phyloP scores from a whole-genome alignment of 2,329 filamentous ascomycete species.

The Dothideomycetes sp. region DNA sequence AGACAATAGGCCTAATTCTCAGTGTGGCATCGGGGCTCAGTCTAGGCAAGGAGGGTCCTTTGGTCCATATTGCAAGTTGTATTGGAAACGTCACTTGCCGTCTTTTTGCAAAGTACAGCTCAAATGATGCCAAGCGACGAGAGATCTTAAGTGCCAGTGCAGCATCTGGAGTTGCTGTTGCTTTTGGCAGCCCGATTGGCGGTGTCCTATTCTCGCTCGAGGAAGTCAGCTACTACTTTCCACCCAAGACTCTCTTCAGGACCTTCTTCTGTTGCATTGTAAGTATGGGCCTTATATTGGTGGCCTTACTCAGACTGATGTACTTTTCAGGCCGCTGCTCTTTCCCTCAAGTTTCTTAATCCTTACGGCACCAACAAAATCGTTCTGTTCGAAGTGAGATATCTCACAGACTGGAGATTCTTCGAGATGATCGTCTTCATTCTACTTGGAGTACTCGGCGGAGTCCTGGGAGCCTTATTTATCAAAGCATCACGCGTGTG shows the following conservation, averaged over 20 bases:
- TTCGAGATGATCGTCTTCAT: slow-evolving; percentile 84
- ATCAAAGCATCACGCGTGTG: slow-evolving; percentile 91
- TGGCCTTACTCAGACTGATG: not conserved
- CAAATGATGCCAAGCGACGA: slow-evolving; percentile 86
- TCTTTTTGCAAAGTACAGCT: slow-evolving; percentile 86
- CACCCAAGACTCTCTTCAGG: slow-evolving; percentile 89
- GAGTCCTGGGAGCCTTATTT: slow-evolving; percentile 77
- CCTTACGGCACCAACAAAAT: slow-evolving; percentile 96
- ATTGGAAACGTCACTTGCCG: slow-evolving; percentile 92
- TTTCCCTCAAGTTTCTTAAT: slow-evolving; percentile 89
- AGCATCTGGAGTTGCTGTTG: slow-evolving; percentile 83
- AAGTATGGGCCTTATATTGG: slow-evolving; percentile 16
- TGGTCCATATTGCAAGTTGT: slow-evolving; percentile 93
- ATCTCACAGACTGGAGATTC: slow-evolving; percentile 81
- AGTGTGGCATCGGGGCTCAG: slow-evolving; percentile 89
- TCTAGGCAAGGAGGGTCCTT: slow-evolving; percentile 88
- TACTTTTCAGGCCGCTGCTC: slow-evolving; percentile 49
- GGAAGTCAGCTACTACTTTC: slow-evolving; percentile 96
- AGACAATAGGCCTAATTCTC: slow-evolving; percentile 70
- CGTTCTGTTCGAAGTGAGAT: slow-evolving; percentile 90
- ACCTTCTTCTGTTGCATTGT: slow-evolving; percentile 98
- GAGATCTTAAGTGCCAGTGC: slow-evolving; percentile 90
- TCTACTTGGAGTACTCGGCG: slow-evolving; percentile 75
- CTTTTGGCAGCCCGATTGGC: slow-evolving; percentile 82
- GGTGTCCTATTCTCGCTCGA: slow-evolving; percentile 89